Percentiles rank a stretch among this genome's conserved stretches.
These are phyloP conservation scores for Penicillium polonicum DNA, from an alignment of 2,329 filamentous ascomycete genomes.

Conservation along the genomic window DNA sequence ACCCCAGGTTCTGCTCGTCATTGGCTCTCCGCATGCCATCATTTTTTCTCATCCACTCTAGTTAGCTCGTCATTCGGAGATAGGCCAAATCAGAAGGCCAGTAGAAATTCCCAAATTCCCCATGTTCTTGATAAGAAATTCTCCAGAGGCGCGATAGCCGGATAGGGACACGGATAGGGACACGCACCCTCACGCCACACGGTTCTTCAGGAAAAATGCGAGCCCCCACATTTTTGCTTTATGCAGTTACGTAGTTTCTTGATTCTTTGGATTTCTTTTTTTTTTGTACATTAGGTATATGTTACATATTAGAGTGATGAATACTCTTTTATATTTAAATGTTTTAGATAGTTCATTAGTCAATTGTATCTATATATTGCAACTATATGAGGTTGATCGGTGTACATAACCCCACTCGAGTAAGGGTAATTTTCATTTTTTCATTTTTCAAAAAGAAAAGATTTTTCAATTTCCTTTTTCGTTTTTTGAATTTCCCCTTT, in stretches of 20 bases:
- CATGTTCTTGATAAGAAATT: conserved; percentile 13
- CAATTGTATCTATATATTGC: neutral
- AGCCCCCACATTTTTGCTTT: conserved; percentile 18
- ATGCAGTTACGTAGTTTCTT: conserved; percentile 4
- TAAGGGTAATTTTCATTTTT: conserved; percentile 4
- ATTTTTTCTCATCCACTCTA: conserved; percentile 14
- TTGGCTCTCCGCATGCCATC: conserved; percentile 15
- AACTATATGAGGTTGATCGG: neutral
- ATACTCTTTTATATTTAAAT: no score
- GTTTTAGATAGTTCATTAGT: neutral
- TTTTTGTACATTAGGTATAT: neutral
- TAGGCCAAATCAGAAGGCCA: neutral
- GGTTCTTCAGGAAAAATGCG: conserved; percentile 20
- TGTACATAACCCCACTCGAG: neutral
- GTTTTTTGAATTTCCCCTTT: conserved; percentile 19
- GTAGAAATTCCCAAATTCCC: neutral
- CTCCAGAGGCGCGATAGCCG: conserved; percentile 26
- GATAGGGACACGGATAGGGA: conserved; percentile 22
- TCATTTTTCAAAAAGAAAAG: neutral
- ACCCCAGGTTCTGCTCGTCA: conserved; percentile 9
- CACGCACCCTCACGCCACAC: conserved; percentile 30
- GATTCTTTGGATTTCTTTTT: neutral
- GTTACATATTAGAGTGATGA: neutral
- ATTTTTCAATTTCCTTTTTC: conserved; percentile 9
- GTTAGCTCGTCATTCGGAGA: neutral